Conservation (phyloP, 208 protist genomes). For the Leishmania lainsoni region DNA sequence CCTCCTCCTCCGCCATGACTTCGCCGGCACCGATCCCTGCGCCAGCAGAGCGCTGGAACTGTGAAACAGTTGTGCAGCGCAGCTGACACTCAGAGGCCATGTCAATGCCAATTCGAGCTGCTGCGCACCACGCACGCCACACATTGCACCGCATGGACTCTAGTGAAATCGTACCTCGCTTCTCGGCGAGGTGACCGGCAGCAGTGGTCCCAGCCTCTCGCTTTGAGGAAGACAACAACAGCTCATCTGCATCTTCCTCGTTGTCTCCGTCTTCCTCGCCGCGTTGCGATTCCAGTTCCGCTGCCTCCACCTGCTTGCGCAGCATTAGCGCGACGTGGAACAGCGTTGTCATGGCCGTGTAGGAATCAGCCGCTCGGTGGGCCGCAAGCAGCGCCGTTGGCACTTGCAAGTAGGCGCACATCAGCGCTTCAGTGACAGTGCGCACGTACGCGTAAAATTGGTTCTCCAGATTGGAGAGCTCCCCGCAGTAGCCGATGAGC, state of each 20-base stretch:
- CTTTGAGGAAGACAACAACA: conserved; percentile 1
- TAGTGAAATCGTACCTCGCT: not conserved
- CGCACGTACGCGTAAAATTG: conserved; percentile 54
- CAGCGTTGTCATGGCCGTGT: conserved; percentile 72
- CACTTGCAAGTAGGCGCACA: conserved; percentile 44
- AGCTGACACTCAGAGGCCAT: conserved; percentile 2
- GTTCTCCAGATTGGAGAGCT: conserved; percentile 63
- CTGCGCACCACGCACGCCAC: conserved; percentile 28
- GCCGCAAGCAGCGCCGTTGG: conserved; percentile 51
- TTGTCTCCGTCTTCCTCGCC: conserved; percentile 6
- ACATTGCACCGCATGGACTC: conserved; percentile 17
- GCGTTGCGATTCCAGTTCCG: conserved; percentile 4
- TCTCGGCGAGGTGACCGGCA: not conserved
- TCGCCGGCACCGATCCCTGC: not conserved
- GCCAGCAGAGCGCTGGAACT: conserved; percentile 7
- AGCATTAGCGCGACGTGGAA: conserved; percentile 57
- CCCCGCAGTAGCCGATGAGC: conserved; percentile 57
- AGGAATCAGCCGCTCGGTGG: conserved; percentile 52
- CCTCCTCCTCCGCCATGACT: conserved; percentile 12
- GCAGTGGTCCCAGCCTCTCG: not conserved
- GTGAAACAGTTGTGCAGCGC: conserved; percentile 26
- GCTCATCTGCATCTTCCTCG: conserved; percentile 6
- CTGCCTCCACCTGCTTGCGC: conserved; percentile 22
- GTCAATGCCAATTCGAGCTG: conserved; percentile 31
- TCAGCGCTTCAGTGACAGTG: conserved; percentile 56